Conservation (phyloP, 768 basidiomycete species). For the Omphalotus guepiniiformis region DNA sequence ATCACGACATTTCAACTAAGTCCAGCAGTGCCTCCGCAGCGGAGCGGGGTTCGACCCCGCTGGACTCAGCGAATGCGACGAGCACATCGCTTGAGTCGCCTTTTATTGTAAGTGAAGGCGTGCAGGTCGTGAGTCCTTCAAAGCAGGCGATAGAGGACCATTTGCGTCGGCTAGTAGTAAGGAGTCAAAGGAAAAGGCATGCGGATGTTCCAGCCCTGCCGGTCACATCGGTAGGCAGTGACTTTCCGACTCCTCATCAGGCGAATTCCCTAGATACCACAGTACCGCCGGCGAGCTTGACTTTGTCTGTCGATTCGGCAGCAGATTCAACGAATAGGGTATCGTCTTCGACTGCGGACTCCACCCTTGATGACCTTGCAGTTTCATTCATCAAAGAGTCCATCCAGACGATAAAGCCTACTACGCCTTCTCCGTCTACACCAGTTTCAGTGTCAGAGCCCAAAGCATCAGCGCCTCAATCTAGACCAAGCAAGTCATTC, state of each 20-base stretch:
- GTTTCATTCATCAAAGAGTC: conserved; percentile 56
- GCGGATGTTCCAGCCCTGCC: conserved; percentile 13
- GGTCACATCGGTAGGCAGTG: not conserved
- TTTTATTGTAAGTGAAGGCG: too few relatives aligned
- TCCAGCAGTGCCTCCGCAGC: not conserved
- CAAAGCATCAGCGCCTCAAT: conserved; percentile 10
- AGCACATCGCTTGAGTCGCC: too few relatives aligned
- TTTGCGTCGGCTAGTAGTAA: conserved; percentile 32
- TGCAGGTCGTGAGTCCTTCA: too few relatives aligned
- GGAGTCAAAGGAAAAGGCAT: conserved; percentile 6
- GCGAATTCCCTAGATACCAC: too few relatives aligned
- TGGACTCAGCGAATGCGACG: too few relatives aligned
- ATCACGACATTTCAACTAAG: not conserved
- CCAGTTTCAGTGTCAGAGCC: conserved; percentile 6
- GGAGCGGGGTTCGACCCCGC: conserved; percentile 1
- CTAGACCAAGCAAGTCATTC: not conserved
- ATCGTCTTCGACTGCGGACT: conserved; percentile 6
- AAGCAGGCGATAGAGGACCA: conserved; percentile 40
- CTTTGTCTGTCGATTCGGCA: too few relatives aligned
- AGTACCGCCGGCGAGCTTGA: too few relatives aligned
- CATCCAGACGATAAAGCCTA: conserved; percentile 40
- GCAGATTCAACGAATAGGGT: too few relatives aligned
- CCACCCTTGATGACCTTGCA: conserved; percentile 50
- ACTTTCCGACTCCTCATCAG: too few relatives aligned
- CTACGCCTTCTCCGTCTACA: conserved; percentile 10